phyloP scores from a whole-genome alignment of 2,329 filamentous ascomycete genomes.

The Thielaviopsis euricoi region DNA sequence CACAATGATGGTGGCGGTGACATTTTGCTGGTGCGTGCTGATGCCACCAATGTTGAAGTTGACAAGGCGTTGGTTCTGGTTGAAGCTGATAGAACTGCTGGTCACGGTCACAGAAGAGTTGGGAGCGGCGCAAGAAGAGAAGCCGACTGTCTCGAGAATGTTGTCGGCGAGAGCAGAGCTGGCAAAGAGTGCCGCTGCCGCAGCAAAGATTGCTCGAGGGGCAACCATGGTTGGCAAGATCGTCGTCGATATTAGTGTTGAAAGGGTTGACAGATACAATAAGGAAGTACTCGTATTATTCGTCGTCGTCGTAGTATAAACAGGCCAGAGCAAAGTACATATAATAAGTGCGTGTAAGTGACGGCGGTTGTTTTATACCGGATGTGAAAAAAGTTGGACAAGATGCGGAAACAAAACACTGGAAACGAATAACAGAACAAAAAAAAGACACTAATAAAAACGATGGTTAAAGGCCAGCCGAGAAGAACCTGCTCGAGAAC shows the following conservation, averaged over 20 bases:
- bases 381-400: not conserved
- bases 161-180: slow-evolving; percentile 44
- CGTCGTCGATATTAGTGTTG: not conserved
- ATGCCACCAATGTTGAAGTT: slow-evolving; percentile 70
- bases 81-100: slow-evolving; percentile 61
- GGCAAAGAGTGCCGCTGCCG: slow-evolving; percentile 21
- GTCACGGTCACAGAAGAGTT: slow-evolving; percentile 46
- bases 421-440: not conserved
- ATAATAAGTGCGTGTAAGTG: not conserved
- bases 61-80: slow-evolving; percentile 56
- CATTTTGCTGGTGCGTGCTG: slow-evolving; percentile 59
- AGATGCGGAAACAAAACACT: not conserved
- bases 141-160: slow-evolving; percentile 65
- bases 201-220: slow-evolving; percentile 6
- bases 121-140: slow-evolving; percentile 48
- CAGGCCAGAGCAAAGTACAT: not conserved
- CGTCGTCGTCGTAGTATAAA: not conserved
- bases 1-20: slow-evolving; percentile 59
- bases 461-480: slow-evolving; percentile 3
- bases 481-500: slow-evolving; percentile 6
- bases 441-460: not conserved
- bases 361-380: not conserved
- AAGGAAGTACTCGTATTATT: not conserved
- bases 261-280: not conserved
- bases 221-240: not conserved